phyloP scores from a whole-genome alignment of 1,284 basidiomycete genomes.

The Cryptococcus hybrid region DNA sequence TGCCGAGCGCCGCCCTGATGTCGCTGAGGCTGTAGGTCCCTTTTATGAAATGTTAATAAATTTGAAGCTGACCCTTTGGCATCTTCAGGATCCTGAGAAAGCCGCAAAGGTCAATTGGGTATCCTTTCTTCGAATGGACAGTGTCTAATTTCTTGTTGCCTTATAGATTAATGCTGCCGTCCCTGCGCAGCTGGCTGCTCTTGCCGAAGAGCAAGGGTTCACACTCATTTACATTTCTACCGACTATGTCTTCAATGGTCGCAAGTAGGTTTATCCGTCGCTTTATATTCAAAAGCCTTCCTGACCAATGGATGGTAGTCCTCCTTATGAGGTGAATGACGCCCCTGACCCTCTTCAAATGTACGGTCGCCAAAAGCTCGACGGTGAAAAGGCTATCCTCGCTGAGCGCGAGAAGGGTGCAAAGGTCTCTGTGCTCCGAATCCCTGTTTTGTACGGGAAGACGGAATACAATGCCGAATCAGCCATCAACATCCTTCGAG shows the following conservation, averaged over 20 bases:
- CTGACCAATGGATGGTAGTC: constrained; percentile 20
- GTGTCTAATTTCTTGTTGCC: not conserved
- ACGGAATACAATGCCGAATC: constrained; percentile 51
- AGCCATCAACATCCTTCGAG: constrained; percentile 52
- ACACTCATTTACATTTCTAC: constrained; percentile 54
- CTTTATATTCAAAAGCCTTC: not conserved
- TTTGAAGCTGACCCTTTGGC: not conserved
- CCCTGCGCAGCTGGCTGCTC: constrained; percentile 46
- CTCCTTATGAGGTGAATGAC: constrained; percentile 52
- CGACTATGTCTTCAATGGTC: constrained; percentile 50
- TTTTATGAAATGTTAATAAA: not conserved
- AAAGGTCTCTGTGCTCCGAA: constrained; percentile 46
- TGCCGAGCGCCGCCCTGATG: constrained; percentile 53
- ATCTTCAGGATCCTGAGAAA: constrained; percentile 48
- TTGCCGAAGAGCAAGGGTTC: constrained; percentile 38
- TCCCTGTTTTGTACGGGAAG: constrained; percentile 52
- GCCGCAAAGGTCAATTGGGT: constrained; percentile 33
- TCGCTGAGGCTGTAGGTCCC: constrained; percentile 44
- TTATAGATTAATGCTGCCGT: constrained; percentile 52
- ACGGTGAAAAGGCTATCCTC: constrained; percentile 41
- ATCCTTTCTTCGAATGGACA: not conserved
- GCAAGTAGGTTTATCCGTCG: constrained; percentile 25
- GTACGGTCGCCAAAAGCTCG: constrained; percentile 51
- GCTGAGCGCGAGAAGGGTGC: constrained; percentile 31
- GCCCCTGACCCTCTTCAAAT: constrained; percentile 53